Evolutionary conservation across 139 green algal genomes (phyloP).

Genomic region (Coelastrella sp.): DNA sequence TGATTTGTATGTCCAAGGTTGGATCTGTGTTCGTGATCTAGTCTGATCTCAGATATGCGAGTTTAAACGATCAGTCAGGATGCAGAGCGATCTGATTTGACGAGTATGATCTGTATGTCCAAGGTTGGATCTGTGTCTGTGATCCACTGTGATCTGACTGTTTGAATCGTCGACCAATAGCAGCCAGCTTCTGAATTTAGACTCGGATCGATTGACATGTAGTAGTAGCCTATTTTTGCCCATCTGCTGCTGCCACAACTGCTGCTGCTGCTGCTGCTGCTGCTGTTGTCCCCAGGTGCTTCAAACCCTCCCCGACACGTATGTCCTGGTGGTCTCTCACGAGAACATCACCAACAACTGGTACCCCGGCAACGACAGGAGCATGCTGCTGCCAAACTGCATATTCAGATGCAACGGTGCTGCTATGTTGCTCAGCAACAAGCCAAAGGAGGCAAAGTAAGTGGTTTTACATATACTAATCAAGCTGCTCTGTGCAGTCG

Average conservation of each 20-base stretch:
- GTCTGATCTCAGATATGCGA: too few species aligned
- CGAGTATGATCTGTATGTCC: too few species aligned
- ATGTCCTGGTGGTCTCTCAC: slow-evolving; percentile 90
- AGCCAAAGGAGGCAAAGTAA: slow-evolving; percentile 16
- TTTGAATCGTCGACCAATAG: too few species aligned
- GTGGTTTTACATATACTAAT: background rate
- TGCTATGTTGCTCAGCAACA: slow-evolving; percentile 82
- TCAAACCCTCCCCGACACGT: slow-evolving; percentile 77
- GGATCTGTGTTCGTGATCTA: too few species aligned
- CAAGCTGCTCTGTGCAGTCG: too few species aligned
- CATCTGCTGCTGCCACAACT: background rate
- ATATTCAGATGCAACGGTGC: slow-evolving; percentile 90
- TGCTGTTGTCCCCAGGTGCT: slow-evolving; percentile 71
- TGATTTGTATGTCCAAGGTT: too few species aligned
- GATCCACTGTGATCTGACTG: too few species aligned
- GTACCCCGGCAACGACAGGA: slow-evolving; percentile 88
- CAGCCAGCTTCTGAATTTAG: too few species aligned
- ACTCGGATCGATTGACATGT: background rate
- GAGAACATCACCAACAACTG: slow-evolving; percentile 97
- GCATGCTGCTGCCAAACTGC: slow-evolving; percentile 95
- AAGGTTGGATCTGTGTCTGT: too few species aligned
- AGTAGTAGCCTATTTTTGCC: background rate
- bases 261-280: background rate
- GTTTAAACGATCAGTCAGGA: too few species aligned
- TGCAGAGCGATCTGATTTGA: too few species aligned